phyloP scores from a whole-genome alignment of 2,329 filamentous ascomycete species.

The Claviceps digitariae region DNA sequence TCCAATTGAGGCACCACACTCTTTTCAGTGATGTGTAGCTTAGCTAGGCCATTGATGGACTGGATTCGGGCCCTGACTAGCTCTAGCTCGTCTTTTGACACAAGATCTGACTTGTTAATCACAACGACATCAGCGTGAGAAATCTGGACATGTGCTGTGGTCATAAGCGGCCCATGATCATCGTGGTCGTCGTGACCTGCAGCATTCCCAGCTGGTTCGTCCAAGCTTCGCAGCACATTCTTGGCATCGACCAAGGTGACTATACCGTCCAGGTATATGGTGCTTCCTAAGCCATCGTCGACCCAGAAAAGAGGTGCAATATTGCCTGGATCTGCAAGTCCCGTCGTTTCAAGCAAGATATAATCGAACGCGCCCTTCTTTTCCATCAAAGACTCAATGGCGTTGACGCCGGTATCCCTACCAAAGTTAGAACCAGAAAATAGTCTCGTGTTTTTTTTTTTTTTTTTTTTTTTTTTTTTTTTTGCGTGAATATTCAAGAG shows the following conservation, averaged over 20 bases:
- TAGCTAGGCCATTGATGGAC: constrained; percentile 83
- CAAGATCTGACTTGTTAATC: constrained; percentile 86
- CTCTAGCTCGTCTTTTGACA: constrained; percentile 55
- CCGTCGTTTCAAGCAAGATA: constrained; percentile 92
- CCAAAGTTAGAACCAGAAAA: not conserved
- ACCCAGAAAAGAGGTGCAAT: constrained; percentile 96
- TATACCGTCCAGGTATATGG: constrained; percentile 92
- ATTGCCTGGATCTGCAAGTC: constrained; percentile 88
- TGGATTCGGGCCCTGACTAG: constrained; percentile 56
- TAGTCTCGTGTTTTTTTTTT: too few relatives aligned
- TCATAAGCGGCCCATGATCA: constrained; percentile 55
- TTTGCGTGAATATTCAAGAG: not conserved
- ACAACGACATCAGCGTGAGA: constrained; percentile 93
- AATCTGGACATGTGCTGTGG: constrained; percentile 89
- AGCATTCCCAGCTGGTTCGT: constrained; percentile 50
- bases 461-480: too few relatives aligned
- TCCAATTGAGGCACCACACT: constrained; percentile 72
- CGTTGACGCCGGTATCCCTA: constrained; percentile 82
- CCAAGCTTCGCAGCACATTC: constrained; percentile 71
- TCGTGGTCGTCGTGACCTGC: constrained; percentile 38
- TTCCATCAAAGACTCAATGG: constrained; percentile 92
- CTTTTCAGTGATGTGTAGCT: constrained; percentile 67
- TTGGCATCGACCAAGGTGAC: constrained; percentile 93
- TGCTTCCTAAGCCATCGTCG: constrained; percentile 86
- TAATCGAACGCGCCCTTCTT: constrained; percentile 92